Conservation (phyloP, 2,329 filamentous ascomycete genomes). For the Fusarium compactum region DNA sequence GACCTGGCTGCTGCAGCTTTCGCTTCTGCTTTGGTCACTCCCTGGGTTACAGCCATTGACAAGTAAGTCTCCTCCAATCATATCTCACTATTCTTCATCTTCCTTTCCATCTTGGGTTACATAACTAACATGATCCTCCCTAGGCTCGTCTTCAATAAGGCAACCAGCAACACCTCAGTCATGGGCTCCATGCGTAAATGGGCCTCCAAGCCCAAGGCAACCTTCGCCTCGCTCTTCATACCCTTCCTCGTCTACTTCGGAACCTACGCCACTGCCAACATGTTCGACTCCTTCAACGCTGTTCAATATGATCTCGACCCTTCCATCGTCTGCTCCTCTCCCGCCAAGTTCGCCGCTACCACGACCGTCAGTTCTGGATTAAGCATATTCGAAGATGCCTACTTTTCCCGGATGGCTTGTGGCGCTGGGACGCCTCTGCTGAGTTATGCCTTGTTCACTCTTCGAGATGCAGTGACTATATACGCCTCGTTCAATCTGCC, state of each 20-base stretch:
- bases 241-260: conserved; percentile 47
- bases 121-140: background rate
- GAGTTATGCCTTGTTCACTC: conserved; percentile 41
- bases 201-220: conserved; percentile 39
- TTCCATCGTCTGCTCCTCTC: conserved; percentile 35
- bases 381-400: conserved; percentile 44
- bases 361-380: conserved; percentile 40
- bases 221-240: conserved; percentile 39
- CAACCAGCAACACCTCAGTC: conserved; percentile 38
- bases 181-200: conserved; percentile 41
- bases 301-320: conserved; percentile 34
- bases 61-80: conserved; percentile 30
- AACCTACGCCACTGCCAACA: conserved; percentile 45
- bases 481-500: conserved; percentile 46
- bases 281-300: conserved; percentile 44
- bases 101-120: accelerated
- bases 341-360: conserved; percentile 43
- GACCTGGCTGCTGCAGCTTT: conserved; percentile 41
- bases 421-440: conserved; percentile 36
- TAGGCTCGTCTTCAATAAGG: conserved; percentile 44
- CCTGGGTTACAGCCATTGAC: conserved; percentile 46
- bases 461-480: conserved; percentile 43
- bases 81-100: accelerated
- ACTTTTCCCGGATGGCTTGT: conserved; percentile 38
- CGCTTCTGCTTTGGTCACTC: conserved; percentile 44